Conservation (phyloP, 257 asterid genomes). For the Capsicum pubescens region DNA sequence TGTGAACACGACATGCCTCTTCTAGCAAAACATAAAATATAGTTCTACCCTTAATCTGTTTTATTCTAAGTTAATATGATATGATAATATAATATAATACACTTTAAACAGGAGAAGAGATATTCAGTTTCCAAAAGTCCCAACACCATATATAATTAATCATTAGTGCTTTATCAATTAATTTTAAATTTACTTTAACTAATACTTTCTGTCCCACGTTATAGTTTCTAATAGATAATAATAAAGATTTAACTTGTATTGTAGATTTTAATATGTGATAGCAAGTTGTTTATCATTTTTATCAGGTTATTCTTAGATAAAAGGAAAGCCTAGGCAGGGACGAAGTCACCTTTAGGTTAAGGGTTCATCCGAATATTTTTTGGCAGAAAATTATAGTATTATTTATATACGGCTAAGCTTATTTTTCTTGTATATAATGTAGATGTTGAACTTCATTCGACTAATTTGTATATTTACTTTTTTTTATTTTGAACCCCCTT, state of each 20-base stretch:
- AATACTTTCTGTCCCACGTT: not conserved
- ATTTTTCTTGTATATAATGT: too few relatives aligned
- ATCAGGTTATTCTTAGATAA: too few relatives aligned
- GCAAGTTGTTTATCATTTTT: not conserved
- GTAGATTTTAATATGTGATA: not conserved
- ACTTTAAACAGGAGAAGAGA: not conserved
- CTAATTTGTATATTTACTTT: too few relatives aligned
- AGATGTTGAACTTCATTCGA: too few relatives aligned
- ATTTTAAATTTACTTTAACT: not conserved
- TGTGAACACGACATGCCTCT: constrained; percentile 46
- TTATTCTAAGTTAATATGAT: constrained; percentile 9
- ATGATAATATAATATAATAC: not conserved
- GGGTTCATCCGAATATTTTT: too few relatives aligned
- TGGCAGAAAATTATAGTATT: too few relatives aligned
- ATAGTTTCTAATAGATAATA: too few relatives aligned
- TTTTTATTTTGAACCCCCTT: too few relatives aligned
- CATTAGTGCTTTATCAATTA: not conserved
- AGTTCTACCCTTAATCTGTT: constrained; percentile 18
- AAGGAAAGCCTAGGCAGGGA: too few relatives aligned
- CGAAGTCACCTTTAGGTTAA: too few relatives aligned
- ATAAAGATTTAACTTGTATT: too few relatives aligned
- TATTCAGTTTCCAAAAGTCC: constrained; percentile 42
- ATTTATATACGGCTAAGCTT: too few relatives aligned
- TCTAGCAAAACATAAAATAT: not conserved
- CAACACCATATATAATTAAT: constrained; percentile 32